phyloP scores from a whole-genome alignment of 169 alveolate species.

The Miamiensis avidus region DNA sequence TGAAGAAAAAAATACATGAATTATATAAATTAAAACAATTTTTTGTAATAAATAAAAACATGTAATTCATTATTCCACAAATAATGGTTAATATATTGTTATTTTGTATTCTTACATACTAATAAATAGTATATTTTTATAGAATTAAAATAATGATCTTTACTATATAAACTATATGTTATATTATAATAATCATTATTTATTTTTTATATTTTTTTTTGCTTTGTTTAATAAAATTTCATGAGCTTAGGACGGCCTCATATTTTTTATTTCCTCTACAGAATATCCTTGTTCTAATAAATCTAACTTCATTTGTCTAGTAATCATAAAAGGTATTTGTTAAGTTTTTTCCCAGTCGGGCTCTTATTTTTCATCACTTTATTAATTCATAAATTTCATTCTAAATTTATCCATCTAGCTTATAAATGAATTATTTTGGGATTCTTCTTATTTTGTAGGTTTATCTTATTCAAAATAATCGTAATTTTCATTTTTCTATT shows the following conservation, averaged over 20 bases:
- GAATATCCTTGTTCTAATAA: not conserved
- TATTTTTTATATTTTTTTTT: too few relatives aligned
- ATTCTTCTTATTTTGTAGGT: not conserved
- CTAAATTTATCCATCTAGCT: not conserved
- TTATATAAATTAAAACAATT: too few relatives aligned
- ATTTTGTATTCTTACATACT: too few relatives aligned
- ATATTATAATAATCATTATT: not conserved
- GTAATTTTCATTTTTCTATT: not conserved
- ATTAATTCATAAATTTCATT: not conserved
- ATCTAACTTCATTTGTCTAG: not conserved
- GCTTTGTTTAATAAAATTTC: not conserved
- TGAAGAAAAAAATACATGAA: too few relatives aligned
- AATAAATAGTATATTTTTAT: too few relatives aligned
- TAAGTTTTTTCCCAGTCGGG: too few relatives aligned
- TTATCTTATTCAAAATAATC: not conserved
- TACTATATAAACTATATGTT: not conserved
- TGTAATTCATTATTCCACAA: too few relatives aligned
- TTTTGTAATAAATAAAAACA: too few relatives aligned
- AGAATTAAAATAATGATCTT: too few relatives aligned
- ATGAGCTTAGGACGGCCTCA: not conserved
- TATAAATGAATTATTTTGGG: too few relatives aligned
- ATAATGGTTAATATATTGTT: too few relatives aligned
- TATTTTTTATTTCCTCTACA: not conserved
- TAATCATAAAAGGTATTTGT: not conserved
- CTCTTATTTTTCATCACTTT: too few relatives aligned